A percentile compares a stretch with the other conserved stretches of the same genome.
These are phyloP conservation scores for Fraxinus floribunda DNA, from an alignment of 305 asterid species.

Conservation along the genomic window DNA sequence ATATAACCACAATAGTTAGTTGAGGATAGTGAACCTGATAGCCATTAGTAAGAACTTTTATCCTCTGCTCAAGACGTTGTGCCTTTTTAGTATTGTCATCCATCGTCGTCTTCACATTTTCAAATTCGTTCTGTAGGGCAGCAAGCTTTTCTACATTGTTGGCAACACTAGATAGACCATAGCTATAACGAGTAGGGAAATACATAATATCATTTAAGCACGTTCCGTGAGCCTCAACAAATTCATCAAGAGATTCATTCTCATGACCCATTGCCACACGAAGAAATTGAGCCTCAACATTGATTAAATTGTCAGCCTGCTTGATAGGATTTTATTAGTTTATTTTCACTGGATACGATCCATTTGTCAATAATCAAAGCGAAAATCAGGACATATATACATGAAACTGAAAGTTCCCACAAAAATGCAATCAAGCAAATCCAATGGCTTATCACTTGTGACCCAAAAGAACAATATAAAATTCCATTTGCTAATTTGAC, in stretches of 20 bases:
- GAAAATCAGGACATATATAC: not conserved
- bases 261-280: conserved; percentile 88
- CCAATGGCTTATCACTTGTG: not conserved
- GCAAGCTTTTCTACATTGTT: conserved; percentile 73
- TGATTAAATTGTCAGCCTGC: conserved; percentile 78
- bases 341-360: not conserved
- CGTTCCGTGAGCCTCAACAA: conserved; percentile 76
- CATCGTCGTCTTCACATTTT: conserved; percentile 77
- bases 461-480: not conserved
- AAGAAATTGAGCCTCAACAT: conserved; percentile 56
- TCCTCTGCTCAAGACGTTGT: conserved; percentile 72
- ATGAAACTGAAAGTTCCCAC: not conserved
- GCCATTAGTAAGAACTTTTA: conserved; percentile 84
- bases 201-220: conserved; percentile 83
- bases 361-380: not conserved
- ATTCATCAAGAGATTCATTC: conserved; percentile 67
- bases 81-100: conserved; percentile 88
- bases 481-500: not conserved
- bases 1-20: conserved; percentile 5
- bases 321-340: conserved; percentile 18
- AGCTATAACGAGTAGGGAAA: conserved; percentile 75
- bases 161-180: conserved; percentile 92
- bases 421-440: not conserved
- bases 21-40: conserved; percentile 60
- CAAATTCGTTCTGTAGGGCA: conserved; percentile 82